Conservation (phyloP, 352 stramenopile genomes). For the Elongisporangium anandrum region DNA sequence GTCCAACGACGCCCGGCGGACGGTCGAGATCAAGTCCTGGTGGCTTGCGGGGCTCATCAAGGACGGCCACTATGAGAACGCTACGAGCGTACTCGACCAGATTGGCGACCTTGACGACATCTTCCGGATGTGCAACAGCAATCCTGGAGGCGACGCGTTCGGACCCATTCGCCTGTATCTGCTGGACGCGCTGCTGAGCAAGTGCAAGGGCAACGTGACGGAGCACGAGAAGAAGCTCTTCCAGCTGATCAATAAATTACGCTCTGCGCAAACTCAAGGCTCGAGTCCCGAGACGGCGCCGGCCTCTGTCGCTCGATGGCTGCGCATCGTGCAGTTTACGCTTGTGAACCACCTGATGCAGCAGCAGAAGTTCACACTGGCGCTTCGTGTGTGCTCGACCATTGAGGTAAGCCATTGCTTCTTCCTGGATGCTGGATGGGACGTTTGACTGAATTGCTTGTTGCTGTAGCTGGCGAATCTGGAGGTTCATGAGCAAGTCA, state of each 20-base stretch:
- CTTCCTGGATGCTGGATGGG: not conserved
- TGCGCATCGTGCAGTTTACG: constrained; percentile 59
- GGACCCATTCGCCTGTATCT: constrained; percentile 53
- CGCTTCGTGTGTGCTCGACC: constrained; percentile 56
- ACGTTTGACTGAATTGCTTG: not conserved
- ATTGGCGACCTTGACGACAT: constrained; percentile 58
- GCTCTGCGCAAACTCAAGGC: not conserved
- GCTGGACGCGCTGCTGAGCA: constrained; percentile 63
- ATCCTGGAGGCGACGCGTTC: constrained; percentile 24
- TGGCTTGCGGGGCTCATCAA: constrained; percentile 79
- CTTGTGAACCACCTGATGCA: constrained; percentile 65
- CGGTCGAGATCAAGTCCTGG: constrained; percentile 77
- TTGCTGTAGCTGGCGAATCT: constrained; percentile 29
- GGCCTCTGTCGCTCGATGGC: constrained; percentile 27
- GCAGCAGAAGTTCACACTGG: constrained; percentile 70
- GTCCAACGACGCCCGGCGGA: constrained; percentile 35
- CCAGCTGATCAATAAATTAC: constrained; percentile 39
- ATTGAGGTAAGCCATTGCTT: constrained; percentile 37
- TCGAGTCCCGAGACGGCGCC: constrained; percentile 13
- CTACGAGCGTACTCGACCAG: constrained; percentile 64
- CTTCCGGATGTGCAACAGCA: constrained; percentile 4
- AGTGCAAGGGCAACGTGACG: constrained; percentile 52
- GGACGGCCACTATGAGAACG: constrained; percentile 73
- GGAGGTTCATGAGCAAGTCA: constrained; percentile 31
- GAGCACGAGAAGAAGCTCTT: constrained; percentile 71